phyloP scores from a whole-genome alignment of 2,329 filamentous ascomycete species.

The Diaporthe caulivora region DNA sequence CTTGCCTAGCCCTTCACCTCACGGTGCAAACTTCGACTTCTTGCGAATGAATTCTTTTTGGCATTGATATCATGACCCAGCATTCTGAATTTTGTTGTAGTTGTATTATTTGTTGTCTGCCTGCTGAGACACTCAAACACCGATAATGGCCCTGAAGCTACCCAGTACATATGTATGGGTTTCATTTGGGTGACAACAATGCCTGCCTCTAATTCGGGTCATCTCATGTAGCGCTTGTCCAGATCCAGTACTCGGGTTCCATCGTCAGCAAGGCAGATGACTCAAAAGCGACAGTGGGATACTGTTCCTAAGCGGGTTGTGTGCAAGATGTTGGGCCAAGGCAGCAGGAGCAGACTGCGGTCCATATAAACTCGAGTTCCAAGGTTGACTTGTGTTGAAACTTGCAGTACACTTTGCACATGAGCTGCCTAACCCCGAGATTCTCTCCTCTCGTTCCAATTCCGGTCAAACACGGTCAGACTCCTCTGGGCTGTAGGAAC shows the following conservation, averaged over 20 bases:
- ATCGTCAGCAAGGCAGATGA: neutral
- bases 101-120: neutral
- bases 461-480: neutral
- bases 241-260: neutral
- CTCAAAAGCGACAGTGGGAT: neutral
- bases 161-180: neutral
- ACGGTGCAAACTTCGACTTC: neutral
- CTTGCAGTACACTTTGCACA: neutral
- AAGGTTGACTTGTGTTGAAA: neutral
- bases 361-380: no score
- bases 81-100: neutral
- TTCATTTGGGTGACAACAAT: no score
- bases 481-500: constrained; percentile 12
- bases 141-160: no score
- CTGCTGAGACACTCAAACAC: no score
- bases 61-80: neutral
- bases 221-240: neutral
- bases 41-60: neutral
- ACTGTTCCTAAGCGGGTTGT: no score
- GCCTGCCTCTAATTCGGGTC: neutral
- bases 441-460: constrained; percentile 14
- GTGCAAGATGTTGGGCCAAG: no score
- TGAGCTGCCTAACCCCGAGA: neutral
- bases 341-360: neutral
- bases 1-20: neutral